phyloP scores from a whole-genome alignment of 2,329 filamentous ascomycete species.

The Trichocomaceae sp. region DNA sequence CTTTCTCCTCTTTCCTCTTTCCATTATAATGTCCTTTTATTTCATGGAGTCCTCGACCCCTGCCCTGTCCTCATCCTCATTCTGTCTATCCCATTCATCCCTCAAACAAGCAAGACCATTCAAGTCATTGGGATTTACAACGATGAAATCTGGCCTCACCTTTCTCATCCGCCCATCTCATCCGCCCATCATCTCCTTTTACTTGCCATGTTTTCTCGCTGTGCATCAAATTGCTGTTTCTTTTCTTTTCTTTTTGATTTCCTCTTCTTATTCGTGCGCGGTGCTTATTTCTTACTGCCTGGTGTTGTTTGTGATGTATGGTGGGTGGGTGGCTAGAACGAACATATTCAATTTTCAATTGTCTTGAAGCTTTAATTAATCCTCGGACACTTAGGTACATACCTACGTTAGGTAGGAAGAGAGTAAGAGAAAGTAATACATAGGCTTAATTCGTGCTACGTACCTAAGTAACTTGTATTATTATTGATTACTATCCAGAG shows the following conservation, averaged over 20 bases:
- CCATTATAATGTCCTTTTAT: not conserved
- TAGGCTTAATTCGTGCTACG: no score
- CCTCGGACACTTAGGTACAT: no score
- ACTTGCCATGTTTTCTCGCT: not conserved
- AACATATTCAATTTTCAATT: not conserved
- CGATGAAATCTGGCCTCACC: no score
- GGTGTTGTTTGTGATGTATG: not conserved
- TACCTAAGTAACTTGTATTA: not conserved
- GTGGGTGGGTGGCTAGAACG: not conserved
- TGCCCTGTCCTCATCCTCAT: not conserved
- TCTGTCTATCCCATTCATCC: not conserved
- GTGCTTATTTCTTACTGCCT: not conserved
- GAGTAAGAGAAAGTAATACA: no score
- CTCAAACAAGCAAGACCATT: not conserved
- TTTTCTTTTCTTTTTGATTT: no score
- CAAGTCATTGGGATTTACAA: not conserved
- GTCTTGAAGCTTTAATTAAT: not conserved
- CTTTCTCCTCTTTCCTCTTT: not conserved
- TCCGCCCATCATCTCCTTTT: no score
- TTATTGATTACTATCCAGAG: conserved; percentile 12
- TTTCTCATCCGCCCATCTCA: no score
- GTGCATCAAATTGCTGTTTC: not conserved
- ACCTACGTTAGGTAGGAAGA: no score
- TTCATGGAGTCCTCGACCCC: not conserved
- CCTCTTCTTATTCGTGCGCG: not conserved